Evolutionary conservation across 768 basidiomycete genomes (phyloP).

Genomic region (Krasilnikovozyma curviuscula): DNA sequence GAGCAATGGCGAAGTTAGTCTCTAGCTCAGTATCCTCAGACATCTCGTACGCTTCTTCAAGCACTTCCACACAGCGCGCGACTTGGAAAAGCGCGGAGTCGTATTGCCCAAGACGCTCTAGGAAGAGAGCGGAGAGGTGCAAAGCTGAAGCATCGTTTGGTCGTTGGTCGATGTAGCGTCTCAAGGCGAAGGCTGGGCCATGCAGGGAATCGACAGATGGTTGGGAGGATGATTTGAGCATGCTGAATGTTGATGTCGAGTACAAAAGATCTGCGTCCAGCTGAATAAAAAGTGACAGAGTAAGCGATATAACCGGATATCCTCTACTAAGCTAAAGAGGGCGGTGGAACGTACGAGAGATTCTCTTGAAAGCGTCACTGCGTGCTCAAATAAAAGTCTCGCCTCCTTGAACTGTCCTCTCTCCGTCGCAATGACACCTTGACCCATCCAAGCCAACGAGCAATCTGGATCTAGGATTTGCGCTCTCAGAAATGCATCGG

Average conservation of each 20-base stretch:
- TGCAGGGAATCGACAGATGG: conserved; percentile 36
- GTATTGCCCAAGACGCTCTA: conserved; percentile 58
- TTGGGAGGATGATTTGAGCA: conserved; percentile 14
- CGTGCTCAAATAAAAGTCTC: conserved; percentile 33
- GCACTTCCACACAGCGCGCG: conserved; percentile 41
- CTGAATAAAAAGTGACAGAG: conserved; percentile 27
- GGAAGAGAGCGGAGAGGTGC: conserved; percentile 67
- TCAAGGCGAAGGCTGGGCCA: conserved; percentile 61
- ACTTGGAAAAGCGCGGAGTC: conserved; percentile 43
- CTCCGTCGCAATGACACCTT: conserved; percentile 28
- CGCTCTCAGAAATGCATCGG: conserved; percentile 65
- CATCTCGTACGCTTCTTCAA: conserved; percentile 79
- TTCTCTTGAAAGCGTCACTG: conserved; percentile 25
- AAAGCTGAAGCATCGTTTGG: conserved; percentile 54
- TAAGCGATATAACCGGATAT: neutral
- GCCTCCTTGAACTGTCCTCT: conserved; percentile 38
- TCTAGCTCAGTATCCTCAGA: conserved; percentile 63
- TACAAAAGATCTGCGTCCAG: conserved; percentile 65
- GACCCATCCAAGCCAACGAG: conserved; percentile 74
- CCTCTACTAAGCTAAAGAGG: neutral
- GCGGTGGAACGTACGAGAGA: conserved; percentile 31
- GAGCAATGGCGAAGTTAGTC: conserved; percentile 56
- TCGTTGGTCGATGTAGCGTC: conserved; percentile 48
- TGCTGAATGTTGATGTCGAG: conserved; percentile 40
- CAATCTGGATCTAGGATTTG: conserved; percentile 86